A percentile compares a stretch with the other conserved stretches of the same genome.
phyloP scores from a whole-genome alignment of 192 early-diverging fungal species.

The Podila clonocystis region DNA sequence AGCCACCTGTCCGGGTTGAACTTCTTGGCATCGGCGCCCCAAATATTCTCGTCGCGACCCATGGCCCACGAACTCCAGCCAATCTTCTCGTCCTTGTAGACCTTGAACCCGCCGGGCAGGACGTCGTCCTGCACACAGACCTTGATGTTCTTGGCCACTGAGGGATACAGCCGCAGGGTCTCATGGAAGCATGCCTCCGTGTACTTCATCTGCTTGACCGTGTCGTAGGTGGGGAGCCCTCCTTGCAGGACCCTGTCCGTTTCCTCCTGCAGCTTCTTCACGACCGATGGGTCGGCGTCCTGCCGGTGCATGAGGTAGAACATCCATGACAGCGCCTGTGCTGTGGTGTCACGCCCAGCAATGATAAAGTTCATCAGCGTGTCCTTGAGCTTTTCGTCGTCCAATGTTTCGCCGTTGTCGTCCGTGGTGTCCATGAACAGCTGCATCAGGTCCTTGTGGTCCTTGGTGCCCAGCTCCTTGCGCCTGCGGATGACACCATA shows the following conservation, averaged over 20 bases:
- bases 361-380: slow-evolving; percentile 60
- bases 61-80: slow-evolving; percentile 61
- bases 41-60: slow-evolving; percentile 62
- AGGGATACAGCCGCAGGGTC: slow-evolving; percentile 72
- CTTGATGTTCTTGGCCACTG: slow-evolving; percentile 73
- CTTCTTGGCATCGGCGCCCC: slow-evolving; percentile 70
- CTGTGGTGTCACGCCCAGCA: slow-evolving; percentile 66
- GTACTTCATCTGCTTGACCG: slow-evolving; percentile 39
- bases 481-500: slow-evolving; percentile 48
- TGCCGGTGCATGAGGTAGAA: slow-evolving; percentile 55
- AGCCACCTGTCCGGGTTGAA: slow-evolving; percentile 79
- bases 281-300: slow-evolving; percentile 32
- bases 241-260: slow-evolving; percentile 25
- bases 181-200: slow-evolving; percentile 63
- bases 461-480: slow-evolving; percentile 8
- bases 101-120: slow-evolving; percentile 67
- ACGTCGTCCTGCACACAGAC: slow-evolving; percentile 67
- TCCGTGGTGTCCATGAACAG: slow-evolving; percentile 57
- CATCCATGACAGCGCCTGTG: slow-evolving; percentile 66
- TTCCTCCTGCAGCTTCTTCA: slow-evolving; percentile 47
- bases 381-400: slow-evolving; percentile 57
- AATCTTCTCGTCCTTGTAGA: slow-evolving; percentile 64
- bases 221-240: slow-evolving; percentile 33
- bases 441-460: slow-evolving; percentile 51
- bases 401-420: slow-evolving; percentile 51